Percentiles rank a stretch among this genome's conserved stretches.
These are phyloP conservation scores for Wickerhamomyces chambardii DNA, from an alignment of 805 yeast genomes.

Conservation along the genomic window DNA sequence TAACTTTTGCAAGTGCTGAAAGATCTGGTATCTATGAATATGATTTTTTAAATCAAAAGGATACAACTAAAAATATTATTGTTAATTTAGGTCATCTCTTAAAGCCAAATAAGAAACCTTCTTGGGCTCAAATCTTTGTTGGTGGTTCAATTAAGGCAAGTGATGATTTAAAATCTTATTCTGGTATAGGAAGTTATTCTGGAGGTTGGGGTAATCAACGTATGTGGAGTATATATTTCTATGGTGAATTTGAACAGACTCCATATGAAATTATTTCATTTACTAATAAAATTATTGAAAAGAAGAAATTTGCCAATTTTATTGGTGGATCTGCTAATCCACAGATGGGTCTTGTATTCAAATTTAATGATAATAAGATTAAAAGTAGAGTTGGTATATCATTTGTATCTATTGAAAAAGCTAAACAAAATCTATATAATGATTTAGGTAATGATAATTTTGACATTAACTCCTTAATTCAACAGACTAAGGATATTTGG, in stretches of 20 bases:
- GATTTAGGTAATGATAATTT: slow-evolving; percentile 10
- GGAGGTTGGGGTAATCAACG: slow-evolving; percentile 25
- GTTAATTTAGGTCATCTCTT: slow-evolving; percentile 23
- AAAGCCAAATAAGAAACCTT: slow-evolving; percentile 19
- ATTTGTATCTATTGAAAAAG: slow-evolving; percentile 20
- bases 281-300: slow-evolving; percentile 1
- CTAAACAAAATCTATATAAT: slow-evolving; percentile 15
- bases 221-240: slow-evolving; percentile 21
- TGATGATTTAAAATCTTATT: slow-evolving; percentile 10
- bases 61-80: slow-evolving; percentile 10
- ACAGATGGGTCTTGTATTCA: slow-evolving; percentile 18
- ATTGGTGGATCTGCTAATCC: slow-evolving; percentile 3
- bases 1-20: slow-evolving; percentile 20
- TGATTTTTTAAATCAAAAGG: slow-evolving; percentile 5
- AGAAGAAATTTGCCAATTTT: slow-evolving; percentile 1
- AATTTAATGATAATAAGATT: slow-evolving; percentile 6
- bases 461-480: not conserved
- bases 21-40: slow-evolving; percentile 21
- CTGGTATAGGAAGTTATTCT: slow-evolving; percentile 17
- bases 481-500: slow-evolving; percentile 1
- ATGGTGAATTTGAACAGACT: slow-evolving; percentile 19
- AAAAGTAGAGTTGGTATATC: slow-evolving; percentile 20
- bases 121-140: slow-evolving; percentile 24
- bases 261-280: slow-evolving; percentile 11
- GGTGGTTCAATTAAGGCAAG: slow-evolving; percentile 16